A percentile compares a stretch with the other conserved stretches of the same genome.
These are phyloP conservation scores for Ulmus americana DNA, from an alignment of 331 rosid species.

Conservation along the genomic window DNA sequence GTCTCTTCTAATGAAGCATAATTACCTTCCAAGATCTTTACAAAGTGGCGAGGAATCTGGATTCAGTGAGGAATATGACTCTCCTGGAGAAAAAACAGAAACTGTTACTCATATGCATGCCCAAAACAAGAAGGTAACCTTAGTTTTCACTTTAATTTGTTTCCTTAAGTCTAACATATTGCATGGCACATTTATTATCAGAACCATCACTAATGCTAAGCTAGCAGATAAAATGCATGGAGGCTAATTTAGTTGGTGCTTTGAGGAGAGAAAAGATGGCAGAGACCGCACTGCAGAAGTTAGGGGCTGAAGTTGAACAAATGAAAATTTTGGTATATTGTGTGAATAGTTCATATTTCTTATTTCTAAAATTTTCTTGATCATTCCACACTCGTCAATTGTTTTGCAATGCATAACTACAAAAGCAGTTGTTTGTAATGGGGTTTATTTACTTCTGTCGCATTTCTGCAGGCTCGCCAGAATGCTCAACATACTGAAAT, in stretches of 20 bases:
- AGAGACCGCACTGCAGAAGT: slow-evolving; percentile 48
- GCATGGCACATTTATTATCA: slow-evolving; percentile 11
- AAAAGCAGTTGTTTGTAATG: slow-evolving; percentile 11
- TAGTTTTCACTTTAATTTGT: slow-evolving; percentile 1
- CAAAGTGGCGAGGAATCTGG: slow-evolving; percentile 44
- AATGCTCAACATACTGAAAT: slow-evolving; percentile 40
- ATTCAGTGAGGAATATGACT: slow-evolving; percentile 34
- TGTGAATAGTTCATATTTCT: slow-evolving; percentile 8
- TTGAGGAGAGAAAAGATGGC: slow-evolving; percentile 73
- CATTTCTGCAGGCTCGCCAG: slow-evolving; percentile 54
- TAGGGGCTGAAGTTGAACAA: slow-evolving; percentile 54
- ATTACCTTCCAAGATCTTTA: slow-evolving; percentile 24
- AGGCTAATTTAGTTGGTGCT: slow-evolving; percentile 60
- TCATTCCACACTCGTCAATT: neutral
- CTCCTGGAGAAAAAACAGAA: slow-evolving; percentile 24
- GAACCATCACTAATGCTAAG: slow-evolving; percentile 17
- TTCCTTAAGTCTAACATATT: slow-evolving; percentile 13
- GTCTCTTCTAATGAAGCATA: slow-evolving; percentile 58
- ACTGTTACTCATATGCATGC: slow-evolving; percentile 27
- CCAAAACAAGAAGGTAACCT: slow-evolving; percentile 43
- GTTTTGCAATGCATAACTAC: slow-evolving; percentile 4
- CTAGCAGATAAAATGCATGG: slow-evolving; percentile 57
- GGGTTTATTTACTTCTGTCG: slow-evolving; percentile 21
- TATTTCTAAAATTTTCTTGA: slow-evolving; percentile 5
- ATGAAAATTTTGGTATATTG: slow-evolving; percentile 51